Evolutionary conservation across 306 rosid species (phyloP), one percentile per base, ranked within the genome.

Genomic region (Pyrus pyrifolia): DNA sequence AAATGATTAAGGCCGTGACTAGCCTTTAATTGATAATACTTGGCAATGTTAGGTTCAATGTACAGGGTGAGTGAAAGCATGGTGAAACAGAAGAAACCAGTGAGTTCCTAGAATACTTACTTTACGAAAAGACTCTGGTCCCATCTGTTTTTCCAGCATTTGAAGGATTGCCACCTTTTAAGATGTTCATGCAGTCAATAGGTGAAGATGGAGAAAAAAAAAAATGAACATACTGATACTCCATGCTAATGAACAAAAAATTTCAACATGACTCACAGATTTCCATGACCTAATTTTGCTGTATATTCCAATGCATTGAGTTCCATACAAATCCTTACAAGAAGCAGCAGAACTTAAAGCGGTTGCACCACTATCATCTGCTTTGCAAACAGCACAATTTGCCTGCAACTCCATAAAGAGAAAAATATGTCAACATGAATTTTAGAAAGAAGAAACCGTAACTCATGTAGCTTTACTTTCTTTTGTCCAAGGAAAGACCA

Each of bases 91-190:
- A 60, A 62, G 35, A 35, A 22, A 73, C 27, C 42, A 83, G 69
- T 18, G 81, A 80, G 46, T 57, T 76, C 49, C 64, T 60, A 79
- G 78, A 53, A 82, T 61, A 45, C 85, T 89, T 82, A 95, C 99
- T 85, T 89, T 92, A 38, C 99, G 97, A 73, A 95, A 95, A 61
- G 93, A 92, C 87, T 95, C 99, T 0, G 97, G 97, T 69, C 99
- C 99, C 99, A 95, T 95, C 81, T 95, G 97, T 87, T 95, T 95
- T 85, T 95, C 99, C 88, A 95, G 76, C 97, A 95, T 92, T 82
- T 95, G 97, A 88, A 92, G 95, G 86, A 92, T 83, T 35, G 99
- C 97, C 79, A 95, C 97, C 99, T 95, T 81, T 44, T 5, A 62
- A 61, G 27, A 73, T 11, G 58, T 73, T 60, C 44, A 73, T 4